Percentiles rank a stretch among this genome's conserved stretches.
Conservation (phyloP, 306 rosid genomes). For the Cucumis melo region DNA sequence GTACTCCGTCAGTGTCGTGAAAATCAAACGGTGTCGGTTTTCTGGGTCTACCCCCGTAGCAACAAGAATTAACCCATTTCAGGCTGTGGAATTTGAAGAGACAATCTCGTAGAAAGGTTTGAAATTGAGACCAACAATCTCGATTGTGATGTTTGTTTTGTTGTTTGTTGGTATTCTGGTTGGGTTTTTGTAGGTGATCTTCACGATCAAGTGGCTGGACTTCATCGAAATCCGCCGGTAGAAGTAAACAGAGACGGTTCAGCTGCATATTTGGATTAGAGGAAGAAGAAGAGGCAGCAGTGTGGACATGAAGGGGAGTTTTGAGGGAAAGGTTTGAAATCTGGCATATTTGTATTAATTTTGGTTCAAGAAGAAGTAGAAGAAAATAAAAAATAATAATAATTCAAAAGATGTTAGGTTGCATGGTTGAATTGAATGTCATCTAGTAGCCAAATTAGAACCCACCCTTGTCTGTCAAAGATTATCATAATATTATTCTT, state of each 20-base stretch:
- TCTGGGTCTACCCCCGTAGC: not conserved
- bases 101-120: slow-evolving; percentile 29
- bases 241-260: slow-evolving; percentile 37
- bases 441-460: slow-evolving; percentile 22
- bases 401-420: slow-evolving; percentile 47
- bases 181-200: slow-evolving; percentile 12
- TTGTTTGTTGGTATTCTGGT: slow-evolving; percentile 6
- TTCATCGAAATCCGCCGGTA: slow-evolving; percentile 47
- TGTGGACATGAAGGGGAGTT: slow-evolving; percentile 18
- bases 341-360: not conserved
- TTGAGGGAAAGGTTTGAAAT: not conserved
- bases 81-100: slow-evolving; percentile 21
- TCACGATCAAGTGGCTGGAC: slow-evolving; percentile 15
- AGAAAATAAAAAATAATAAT: not conserved
- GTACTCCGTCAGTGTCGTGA: slow-evolving; percentile 77
- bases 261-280: slow-evolving; percentile 26
- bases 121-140: slow-evolving; percentile 33
- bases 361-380: not conserved
- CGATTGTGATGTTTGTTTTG: slow-evolving; percentile 9
- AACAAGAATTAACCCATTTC: slow-evolving; percentile 21
- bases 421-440: slow-evolving; percentile 33
- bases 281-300: not conserved
- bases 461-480: slow-evolving; percentile 12
- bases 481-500: not conserved
- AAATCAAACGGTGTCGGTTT: slow-evolving; percentile 13